These are phyloP conservation scores for Phycomyces blakesleeanus DNA, from an alignment of 192 early-diverging fungal species.

Conservation along the genomic window DNA sequence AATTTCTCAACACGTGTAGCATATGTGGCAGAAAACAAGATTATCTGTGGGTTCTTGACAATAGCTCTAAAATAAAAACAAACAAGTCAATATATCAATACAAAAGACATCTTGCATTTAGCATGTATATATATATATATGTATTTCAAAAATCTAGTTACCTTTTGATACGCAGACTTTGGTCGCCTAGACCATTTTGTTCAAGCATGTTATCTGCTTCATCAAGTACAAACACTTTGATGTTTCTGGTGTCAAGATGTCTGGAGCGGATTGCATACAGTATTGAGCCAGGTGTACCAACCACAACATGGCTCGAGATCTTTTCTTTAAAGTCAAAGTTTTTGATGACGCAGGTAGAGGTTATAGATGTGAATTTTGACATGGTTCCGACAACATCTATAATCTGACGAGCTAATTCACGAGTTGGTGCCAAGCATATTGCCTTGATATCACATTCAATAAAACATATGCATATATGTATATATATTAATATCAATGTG, in stretches of 20 bases:
- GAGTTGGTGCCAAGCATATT: slow-evolving; percentile 84
- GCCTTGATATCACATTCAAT: no score
- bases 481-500: no score
- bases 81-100: neutral
- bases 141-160: no score
- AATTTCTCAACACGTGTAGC: slow-evolving; percentile 71
- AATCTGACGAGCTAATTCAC: slow-evolving; percentile 94
- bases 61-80: slow-evolving; percentile 49
- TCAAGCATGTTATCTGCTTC: slow-evolving; percentile 99
- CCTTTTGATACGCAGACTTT: slow-evolving; percentile 82
- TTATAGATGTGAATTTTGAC: slow-evolving; percentile 85
- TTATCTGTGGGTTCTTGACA: slow-evolving; percentile 73
- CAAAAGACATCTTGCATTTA: no score
- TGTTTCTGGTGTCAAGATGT: slow-evolving; percentile 51
- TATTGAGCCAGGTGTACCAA: slow-evolving; percentile 94
- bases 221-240: slow-evolving; percentile 89
- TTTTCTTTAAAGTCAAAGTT: slow-evolving; percentile 49
- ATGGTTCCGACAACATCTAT: slow-evolving; percentile 84
- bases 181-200: slow-evolving; percentile 79
- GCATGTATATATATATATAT: no score
- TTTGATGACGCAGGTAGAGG: slow-evolving; percentile 72
- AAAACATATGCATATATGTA: no score
- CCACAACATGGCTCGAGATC: slow-evolving; percentile 74
- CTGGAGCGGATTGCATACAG: slow-evolving; percentile 64
- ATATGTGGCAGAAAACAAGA: slow-evolving; percentile 96